Conservation (phyloP, 1,284 basidiomycete genomes). For the Fomitopsis betulina region DNA sequence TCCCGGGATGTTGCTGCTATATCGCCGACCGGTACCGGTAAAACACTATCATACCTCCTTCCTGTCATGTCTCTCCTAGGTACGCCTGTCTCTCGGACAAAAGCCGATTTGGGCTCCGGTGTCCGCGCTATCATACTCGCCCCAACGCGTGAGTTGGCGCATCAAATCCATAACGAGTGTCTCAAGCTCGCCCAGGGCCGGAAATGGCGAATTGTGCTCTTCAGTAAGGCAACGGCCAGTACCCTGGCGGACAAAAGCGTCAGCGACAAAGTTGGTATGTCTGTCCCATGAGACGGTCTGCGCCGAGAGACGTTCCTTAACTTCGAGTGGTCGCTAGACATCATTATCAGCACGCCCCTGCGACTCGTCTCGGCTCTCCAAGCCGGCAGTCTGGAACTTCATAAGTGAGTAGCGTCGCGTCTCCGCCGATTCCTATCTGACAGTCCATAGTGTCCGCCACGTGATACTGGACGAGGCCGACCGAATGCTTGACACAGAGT, state of each 20-base stretch:
- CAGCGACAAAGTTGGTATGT: conserved; percentile 71
- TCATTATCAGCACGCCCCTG: conserved; percentile 80
- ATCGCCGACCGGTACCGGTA: conserved; percentile 93
- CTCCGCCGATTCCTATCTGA: neutral
- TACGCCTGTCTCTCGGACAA: conserved; percentile 52
- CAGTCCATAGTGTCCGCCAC: conserved; percentile 62
- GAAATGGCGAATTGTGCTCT: conserved; percentile 80
- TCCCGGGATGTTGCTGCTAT: conserved; percentile 84
- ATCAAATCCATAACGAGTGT: conserved; percentile 94
- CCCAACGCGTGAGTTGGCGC: conserved; percentile 94
- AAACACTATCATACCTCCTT: conserved; percentile 87
- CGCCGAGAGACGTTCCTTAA: neutral
- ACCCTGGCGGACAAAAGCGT: conserved; percentile 65
- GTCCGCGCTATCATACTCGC: conserved; percentile 38
- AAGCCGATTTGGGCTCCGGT: conserved; percentile 47
- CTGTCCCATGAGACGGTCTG: neutral
- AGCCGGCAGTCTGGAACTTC: conserved; percentile 59
- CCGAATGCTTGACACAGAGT: conserved; percentile 85
- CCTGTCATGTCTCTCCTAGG: conserved; percentile 70
- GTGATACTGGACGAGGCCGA: conserved; percentile 91
- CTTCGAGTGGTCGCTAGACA: conserved; percentile 40
- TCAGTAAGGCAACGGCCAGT: conserved; percentile 81
- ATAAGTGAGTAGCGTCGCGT: conserved; percentile 54
- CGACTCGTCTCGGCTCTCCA: conserved; percentile 74
- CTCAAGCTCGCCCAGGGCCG: conserved; percentile 78